phyloP scores from a whole-genome alignment of 495 filamentous ascomycete species.

The Xylaria nigripes region DNA sequence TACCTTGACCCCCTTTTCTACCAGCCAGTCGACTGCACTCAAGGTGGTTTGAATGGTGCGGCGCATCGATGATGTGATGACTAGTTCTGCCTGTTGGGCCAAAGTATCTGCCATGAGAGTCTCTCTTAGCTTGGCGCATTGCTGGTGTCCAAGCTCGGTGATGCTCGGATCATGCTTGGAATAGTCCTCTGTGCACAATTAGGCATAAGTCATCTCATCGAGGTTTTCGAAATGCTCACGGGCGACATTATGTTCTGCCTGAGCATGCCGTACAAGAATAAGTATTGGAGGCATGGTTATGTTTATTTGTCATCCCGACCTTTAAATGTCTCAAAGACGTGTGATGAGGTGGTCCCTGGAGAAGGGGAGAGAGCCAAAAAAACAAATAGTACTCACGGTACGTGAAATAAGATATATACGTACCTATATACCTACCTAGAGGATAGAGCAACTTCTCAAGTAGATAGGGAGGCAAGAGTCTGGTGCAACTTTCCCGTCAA shows the following conservation, averaged over 20 bases:
- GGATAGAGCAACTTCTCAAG: no score
- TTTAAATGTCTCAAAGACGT: no score
- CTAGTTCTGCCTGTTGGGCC: constrained; percentile 44
- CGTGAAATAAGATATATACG: no score
- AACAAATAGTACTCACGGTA: no score
- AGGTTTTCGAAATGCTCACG: constrained; percentile 18
- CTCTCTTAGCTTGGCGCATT: constrained; percentile 42
- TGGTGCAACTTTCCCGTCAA: no score
- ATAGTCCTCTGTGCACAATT: constrained; percentile 38
- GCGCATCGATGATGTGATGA: constrained; percentile 51
- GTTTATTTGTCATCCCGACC: neutral
- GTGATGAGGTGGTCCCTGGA: no score
- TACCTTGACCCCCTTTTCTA: constrained; percentile 44
- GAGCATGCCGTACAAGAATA: constrained; percentile 52
- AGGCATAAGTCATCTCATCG: no score
- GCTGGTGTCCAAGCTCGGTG: constrained; percentile 44
- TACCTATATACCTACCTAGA: no score
- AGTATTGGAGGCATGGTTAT: constrained; percentile 46
- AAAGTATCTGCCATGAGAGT: constrained; percentile 39
- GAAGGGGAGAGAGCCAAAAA: no score
- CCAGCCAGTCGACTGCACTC: constrained; percentile 42
- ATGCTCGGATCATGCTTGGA: constrained; percentile 46
- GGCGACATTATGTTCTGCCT: constrained; percentile 48
- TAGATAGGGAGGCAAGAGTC: no score
- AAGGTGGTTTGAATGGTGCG: constrained; percentile 51